These are phyloP conservation scores for Huiozyma sinensis DNA, from an alignment of 805 yeast species.

Conservation along the genomic window DNA sequence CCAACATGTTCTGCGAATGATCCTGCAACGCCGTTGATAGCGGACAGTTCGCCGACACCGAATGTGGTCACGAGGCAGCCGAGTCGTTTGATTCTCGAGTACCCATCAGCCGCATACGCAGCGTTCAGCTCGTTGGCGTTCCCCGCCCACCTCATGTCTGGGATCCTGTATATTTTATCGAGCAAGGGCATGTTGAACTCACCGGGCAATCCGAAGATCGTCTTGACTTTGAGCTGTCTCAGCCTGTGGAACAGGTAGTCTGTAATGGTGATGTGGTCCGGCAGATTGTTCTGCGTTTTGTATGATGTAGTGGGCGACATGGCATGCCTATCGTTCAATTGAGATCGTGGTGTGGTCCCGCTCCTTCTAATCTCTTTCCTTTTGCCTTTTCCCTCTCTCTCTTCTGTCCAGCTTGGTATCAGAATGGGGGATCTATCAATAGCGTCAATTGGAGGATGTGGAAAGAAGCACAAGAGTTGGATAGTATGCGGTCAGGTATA, in stretches of 20 bases:
- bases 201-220: conserved; percentile 69
- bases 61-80: conserved; percentile 43
- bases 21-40: conserved; percentile 75
- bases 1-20: conserved; percentile 78
- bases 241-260: conserved; percentile 56
- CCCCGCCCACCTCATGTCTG: conserved; percentile 60
- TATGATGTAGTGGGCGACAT: neutral
- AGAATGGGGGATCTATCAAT: neutral
- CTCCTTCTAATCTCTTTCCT: no score
- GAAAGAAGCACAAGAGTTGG: no score
- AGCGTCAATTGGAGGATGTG: no score
- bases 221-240: conserved; percentile 37
- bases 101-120: conserved; percentile 87
- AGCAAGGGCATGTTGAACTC: conserved; percentile 57
- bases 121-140: conserved; percentile 84
- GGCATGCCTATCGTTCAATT: neutral
- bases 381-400: neutral
- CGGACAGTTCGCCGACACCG: conserved; percentile 87
- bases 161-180: conserved; percentile 49
- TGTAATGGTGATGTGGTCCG: conserved; percentile 37
- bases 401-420: neutral
- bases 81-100: conserved; percentile 41
- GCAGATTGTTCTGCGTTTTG: conserved; percentile 8
- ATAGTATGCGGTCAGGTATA: no score
- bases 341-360: neutral